phyloP scores from a whole-genome alignment of 768 basidiomycete species.

The Sutorius australiensis region DNA sequence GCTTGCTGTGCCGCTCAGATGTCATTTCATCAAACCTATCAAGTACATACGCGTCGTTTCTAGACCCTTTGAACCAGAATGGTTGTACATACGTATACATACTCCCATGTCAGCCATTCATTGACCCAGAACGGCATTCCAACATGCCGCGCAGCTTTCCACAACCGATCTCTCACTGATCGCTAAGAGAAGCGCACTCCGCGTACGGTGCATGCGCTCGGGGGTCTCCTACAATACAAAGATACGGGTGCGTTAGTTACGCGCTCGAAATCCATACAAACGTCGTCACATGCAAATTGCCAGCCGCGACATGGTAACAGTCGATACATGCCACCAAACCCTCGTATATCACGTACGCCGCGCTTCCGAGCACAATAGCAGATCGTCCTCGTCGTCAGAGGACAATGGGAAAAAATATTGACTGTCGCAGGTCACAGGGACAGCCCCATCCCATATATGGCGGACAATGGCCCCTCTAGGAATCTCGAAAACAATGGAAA shows the following conservation, averaged over 20 bases:
- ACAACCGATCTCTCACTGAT: constrained; percentile 51
- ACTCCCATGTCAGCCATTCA: neutral
- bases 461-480: constrained; percentile 18
- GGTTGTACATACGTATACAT: neutral
- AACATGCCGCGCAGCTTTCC: constrained; percentile 46
- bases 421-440: constrained; percentile 3
- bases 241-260: constrained; percentile 7
- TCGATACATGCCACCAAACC: neutral
- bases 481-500: constrained; percentile 12
- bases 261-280: neutral
- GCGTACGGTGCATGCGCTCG: constrained; percentile 36
- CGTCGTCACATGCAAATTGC: constrained; percentile 1
- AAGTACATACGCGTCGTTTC: neutral
- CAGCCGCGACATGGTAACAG: constrained; percentile 3
- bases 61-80: neutral
- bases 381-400: neutral
- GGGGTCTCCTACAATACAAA: constrained; percentile 35
- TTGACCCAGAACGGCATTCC: constrained; percentile 32
- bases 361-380: constrained; percentile 17
- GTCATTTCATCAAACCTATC: neutral
- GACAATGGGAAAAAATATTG: constrained; percentile 8
- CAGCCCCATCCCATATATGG: constrained; percentile 11
- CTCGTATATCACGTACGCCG: constrained; percentile 1
- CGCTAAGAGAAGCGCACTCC: constrained; percentile 42
- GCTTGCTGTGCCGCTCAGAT: neutral